Evolutionary conservation across 148 eudicot genomes (phyloP).

Genomic region (Spergularia bocconei): DNA sequence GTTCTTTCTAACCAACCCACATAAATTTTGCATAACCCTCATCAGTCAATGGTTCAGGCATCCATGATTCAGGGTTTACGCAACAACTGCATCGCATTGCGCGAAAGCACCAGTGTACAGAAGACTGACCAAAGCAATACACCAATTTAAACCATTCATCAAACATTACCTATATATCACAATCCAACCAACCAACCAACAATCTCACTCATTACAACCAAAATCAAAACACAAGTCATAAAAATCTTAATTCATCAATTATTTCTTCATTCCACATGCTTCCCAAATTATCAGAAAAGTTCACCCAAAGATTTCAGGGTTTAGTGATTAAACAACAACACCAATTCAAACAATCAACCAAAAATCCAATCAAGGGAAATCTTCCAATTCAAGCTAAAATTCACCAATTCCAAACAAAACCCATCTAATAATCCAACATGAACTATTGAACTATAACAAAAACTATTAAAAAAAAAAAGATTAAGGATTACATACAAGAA

Average conservation of each 20-base stretch:
- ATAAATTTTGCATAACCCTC: background rate
- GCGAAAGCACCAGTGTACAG: background rate
- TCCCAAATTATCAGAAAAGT: background rate
- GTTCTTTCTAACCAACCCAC: background rate
- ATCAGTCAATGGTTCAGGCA: background rate
- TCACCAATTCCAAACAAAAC: background rate
- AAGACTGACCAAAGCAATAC: no score
- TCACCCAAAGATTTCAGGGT: conserved; percentile 23
- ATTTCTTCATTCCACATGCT: background rate
- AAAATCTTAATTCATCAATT: background rate
- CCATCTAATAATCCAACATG: background rate
- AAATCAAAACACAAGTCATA: background rate
- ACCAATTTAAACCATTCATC: no score
- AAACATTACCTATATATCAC: background rate
- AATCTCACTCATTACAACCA: background rate
- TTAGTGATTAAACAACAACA: conserved; percentile 25
- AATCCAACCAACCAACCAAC: background rate
- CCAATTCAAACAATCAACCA: background rate
- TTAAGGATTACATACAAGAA: conserved; percentile 49
- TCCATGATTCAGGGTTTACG: background rate
- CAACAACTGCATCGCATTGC: background rate
- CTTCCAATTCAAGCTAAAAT: background rate
- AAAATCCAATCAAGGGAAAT: background rate
- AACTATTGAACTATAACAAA: background rate
- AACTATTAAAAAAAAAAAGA: background rate